These are phyloP conservation scores for Fusarium hostae DNA, from an alignment of 2,329 filamentous ascomycete genomes.

Conservation along the genomic window DNA sequence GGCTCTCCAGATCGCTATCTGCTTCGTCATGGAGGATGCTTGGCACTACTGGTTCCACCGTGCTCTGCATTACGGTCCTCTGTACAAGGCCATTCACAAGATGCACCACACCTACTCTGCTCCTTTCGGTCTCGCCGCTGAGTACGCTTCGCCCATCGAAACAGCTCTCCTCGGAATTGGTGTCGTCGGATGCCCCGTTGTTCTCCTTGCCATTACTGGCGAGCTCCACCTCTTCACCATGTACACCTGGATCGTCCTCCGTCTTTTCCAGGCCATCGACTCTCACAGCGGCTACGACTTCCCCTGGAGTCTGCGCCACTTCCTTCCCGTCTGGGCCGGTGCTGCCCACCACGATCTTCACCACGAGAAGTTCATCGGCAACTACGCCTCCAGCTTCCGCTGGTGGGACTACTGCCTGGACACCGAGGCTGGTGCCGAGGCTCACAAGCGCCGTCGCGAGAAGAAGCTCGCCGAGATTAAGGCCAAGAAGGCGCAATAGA, in stretches of 20 bases:
- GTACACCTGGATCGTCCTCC: constrained; percentile 94
- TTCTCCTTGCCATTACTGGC: constrained; percentile 84
- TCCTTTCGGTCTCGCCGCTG: constrained; percentile 93
- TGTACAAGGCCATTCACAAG: constrained; percentile 98
- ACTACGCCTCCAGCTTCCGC: constrained; percentile 97
- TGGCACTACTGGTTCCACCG: constrained; percentile 99
- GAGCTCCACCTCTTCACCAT: constrained; percentile 96
- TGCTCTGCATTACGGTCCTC: constrained; percentile 89
- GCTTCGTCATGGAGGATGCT: constrained; percentile 95
- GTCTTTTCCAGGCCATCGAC: constrained; percentile 97
- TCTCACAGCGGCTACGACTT: constrained; percentile 98
- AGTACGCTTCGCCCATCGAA: constrained; percentile 98
- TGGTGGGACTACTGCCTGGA: constrained; percentile 98
- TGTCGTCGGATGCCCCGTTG: constrained; percentile 81
- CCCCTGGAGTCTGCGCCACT: constrained; percentile 94
- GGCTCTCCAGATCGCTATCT: constrained; percentile 88
- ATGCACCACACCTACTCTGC: constrained; percentile 99
- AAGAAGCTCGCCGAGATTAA: constrained; percentile 74
- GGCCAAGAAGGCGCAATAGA: constrained; percentile 74
- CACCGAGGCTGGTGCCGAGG: constrained; percentile 91
- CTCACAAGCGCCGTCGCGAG: constrained; percentile 84
- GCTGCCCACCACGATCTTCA: constrained; percentile 96
- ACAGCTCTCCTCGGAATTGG: constrained; percentile 94
- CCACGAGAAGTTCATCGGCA: constrained; percentile 98
- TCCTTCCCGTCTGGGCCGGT: constrained; percentile 97